These are phyloP conservation scores for Macrolepiota fuliginosa DNA, from an alignment of 768 basidiomycete species.

Conservation along the genomic window DNA sequence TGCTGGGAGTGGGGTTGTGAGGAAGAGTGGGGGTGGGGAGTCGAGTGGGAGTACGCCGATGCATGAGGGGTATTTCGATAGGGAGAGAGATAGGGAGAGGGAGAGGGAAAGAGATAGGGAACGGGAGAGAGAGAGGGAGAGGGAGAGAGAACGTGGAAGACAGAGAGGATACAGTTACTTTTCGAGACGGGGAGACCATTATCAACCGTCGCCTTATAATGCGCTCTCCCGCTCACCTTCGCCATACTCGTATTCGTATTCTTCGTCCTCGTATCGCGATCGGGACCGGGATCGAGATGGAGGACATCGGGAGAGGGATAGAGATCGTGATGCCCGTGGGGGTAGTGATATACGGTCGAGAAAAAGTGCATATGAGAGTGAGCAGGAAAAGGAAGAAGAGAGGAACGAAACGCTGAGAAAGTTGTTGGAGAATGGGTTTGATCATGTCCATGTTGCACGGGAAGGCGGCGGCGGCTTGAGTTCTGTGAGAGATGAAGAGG, in stretches of 20 bases:
- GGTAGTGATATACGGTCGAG: background rate
- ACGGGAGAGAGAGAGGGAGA: conserved; percentile 17
- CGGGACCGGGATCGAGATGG: conserved; percentile 4
- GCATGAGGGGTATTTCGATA: conserved; percentile 17
- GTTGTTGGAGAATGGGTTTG: conserved; percentile 60
- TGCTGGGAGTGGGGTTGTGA: background rate
- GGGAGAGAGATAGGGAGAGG: conserved; percentile 25
- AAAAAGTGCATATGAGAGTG: conserved; percentile 20
- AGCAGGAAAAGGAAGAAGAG: conserved; percentile 34
- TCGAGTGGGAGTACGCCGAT: conserved; percentile 7
- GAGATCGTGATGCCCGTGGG: background rate
- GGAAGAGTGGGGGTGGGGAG: conserved; percentile 5
- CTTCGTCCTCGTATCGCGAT: conserved; percentile 12
- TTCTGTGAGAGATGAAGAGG: conserved; percentile 61
- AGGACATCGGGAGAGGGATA: background rate
- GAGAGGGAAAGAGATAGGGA: conserved; percentile 3
- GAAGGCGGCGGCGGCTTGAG: conserved; percentile 41
- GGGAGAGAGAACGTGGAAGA: conserved; percentile 7
- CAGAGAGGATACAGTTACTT: conserved; percentile 10
- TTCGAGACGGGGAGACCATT: conserved; percentile 9
- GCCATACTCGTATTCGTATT: conserved; percentile 9
- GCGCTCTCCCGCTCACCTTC: conserved; percentile 9
- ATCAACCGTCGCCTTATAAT: conserved; percentile 10
- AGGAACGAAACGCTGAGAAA: conserved; percentile 41
- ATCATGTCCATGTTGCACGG: conserved; percentile 58